These are phyloP conservation scores for Gelatoporia subvermispora DNA, from an alignment of 768 basidiomycete genomes.

Conservation along the genomic window DNA sequence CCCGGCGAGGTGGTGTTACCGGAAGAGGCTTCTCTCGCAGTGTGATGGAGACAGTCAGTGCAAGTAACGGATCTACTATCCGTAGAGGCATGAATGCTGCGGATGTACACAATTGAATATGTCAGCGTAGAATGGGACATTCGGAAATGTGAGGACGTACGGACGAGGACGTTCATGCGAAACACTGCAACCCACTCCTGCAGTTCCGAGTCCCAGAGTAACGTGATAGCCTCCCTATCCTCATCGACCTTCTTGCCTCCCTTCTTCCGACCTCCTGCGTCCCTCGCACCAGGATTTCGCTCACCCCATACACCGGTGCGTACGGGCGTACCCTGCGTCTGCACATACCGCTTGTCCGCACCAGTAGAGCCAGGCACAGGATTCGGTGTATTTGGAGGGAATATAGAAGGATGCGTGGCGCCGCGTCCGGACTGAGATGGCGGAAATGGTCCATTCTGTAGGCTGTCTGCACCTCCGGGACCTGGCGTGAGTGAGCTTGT, in stretches of 20 bases:
- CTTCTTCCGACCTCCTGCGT: constrained; percentile 26
- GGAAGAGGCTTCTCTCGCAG: constrained; percentile 73
- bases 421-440: constrained; percentile 35
- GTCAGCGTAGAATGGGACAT: no score
- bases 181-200: constrained; percentile 78
- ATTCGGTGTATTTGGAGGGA: constrained; percentile 80
- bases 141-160: constrained; percentile 40
- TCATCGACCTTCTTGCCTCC: constrained; percentile 11
- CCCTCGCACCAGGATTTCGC: constrained; percentile 20
- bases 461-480: constrained; percentile 21
- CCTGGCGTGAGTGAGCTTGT: constrained; percentile 24
- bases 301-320: constrained; percentile 75
- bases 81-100: constrained; percentile 71
- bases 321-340: constrained; percentile 72
- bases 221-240: constrained; percentile 48
- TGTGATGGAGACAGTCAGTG: constrained; percentile 81
- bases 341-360: constrained; percentile 71
- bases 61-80: constrained; percentile 71
- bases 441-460: no score
- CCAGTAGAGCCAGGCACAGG: constrained; percentile 74
- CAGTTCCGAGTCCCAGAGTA: constrained; percentile 61
- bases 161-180: constrained; percentile 68
- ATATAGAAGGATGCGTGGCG: constrained; percentile 45
- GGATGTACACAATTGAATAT: background rate
- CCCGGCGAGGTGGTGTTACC: constrained; percentile 33